phyloP scores from a whole-genome alignment of 2,329 filamentous ascomycete genomes.

The Alternaria sp. region DNA sequence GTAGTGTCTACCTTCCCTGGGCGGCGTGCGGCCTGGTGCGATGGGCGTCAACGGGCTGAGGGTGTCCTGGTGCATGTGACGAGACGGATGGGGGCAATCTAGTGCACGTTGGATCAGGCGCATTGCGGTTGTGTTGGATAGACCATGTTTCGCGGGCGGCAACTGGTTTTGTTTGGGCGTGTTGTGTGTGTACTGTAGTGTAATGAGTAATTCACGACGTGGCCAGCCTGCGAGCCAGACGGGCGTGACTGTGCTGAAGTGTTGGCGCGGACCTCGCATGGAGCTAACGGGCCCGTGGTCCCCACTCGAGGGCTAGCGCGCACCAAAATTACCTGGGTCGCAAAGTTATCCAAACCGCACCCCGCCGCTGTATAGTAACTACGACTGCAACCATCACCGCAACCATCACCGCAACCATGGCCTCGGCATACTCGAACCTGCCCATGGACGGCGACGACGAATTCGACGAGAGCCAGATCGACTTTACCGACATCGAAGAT shows the following conservation, averaged over 20 bases:
- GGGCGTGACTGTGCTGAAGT: neutral
- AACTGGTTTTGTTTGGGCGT: neutral
- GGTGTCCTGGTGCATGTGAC: slow-evolving; percentile 9
- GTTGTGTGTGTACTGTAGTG: slow-evolving; percentile 6
- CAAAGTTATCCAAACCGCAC: neutral
- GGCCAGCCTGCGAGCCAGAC: neutral
- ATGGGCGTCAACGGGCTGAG: slow-evolving; percentile 40
- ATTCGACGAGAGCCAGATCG: slow-evolving; percentile 92
- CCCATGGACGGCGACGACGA: slow-evolving; percentile 79
- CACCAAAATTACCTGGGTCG: slow-evolving; percentile 12
- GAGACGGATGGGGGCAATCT: slow-evolving; percentile 1
- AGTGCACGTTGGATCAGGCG: slow-evolving; percentile 6
- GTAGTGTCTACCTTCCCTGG: slow-evolving; percentile 46
- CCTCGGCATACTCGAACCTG: slow-evolving; percentile 89
- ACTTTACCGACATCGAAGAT: slow-evolving; percentile 91
- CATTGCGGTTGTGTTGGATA: neutral
- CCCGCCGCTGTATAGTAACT: slow-evolving; percentile 16
- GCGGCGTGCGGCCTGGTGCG: slow-evolving; percentile 36
- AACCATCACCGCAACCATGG: slow-evolving; percentile 67
- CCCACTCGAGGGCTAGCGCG: slow-evolving; percentile 11
- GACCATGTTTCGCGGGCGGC: neutral
- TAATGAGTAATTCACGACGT: slow-evolving; percentile 18
- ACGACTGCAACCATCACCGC: slow-evolving; percentile 16
- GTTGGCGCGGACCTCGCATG: slow-evolving; percentile 2
- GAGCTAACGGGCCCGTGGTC: slow-evolving; percentile 17